phyloP scores from a whole-genome alignment of 257 asterid species.

The Salvia splendens region DNA sequence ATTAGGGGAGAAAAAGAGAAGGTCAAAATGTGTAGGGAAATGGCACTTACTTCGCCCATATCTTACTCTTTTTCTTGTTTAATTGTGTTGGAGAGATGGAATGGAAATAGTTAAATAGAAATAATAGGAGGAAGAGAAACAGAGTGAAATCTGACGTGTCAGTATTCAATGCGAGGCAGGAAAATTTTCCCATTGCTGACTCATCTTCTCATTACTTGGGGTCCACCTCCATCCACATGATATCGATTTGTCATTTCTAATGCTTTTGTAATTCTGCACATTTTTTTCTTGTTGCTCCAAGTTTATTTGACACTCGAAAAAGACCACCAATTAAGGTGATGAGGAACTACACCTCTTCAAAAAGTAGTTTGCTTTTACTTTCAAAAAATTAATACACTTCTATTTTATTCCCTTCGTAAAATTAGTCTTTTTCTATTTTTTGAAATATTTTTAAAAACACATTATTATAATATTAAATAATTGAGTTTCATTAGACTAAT shows the following conservation, averaged over 20 bases:
- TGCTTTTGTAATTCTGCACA: not conserved
- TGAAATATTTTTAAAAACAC: too few species aligned
- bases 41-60: slow-evolving; percentile 57
- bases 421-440: too few species aligned
- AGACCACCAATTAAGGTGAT: too few species aligned
- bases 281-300: not conserved
- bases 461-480: too few species aligned
- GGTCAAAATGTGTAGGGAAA: not conserved
- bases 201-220: slow-evolving; percentile 40
- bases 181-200: slow-evolving; percentile 37
- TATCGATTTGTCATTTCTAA: slow-evolving; percentile 7
- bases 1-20: not conserved
- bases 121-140: too few species aligned
- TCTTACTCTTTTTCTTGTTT: slow-evolving; percentile 17
- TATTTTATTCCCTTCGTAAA: too few species aligned
- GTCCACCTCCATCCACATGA: slow-evolving; percentile 12
- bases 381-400: too few species aligned
- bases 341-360: too few species aligned
- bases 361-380: too few species aligned
- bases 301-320: too few species aligned
- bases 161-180: slow-evolving; percentile 32
- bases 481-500: too few species aligned
- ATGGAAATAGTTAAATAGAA: not conserved
- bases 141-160: slow-evolving; percentile 39
- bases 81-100: not conserved